These are phyloP conservation scores for Eutrema yunnanense DNA, from an alignment of 345 rosid genomes.

Conservation along the genomic window DNA sequence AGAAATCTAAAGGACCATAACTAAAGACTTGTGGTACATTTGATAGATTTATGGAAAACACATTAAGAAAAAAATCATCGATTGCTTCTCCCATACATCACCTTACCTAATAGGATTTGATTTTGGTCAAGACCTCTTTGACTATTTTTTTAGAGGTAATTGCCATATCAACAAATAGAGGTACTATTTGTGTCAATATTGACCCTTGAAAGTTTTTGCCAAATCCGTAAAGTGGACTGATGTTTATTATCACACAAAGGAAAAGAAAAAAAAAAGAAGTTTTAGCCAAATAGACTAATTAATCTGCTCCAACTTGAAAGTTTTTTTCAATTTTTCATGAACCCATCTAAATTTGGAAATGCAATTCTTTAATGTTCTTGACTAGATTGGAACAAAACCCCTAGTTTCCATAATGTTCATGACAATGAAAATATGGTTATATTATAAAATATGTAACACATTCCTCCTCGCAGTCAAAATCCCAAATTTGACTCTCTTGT, in stretches of 20 bases:
- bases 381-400: background rate
- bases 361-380: background rate
- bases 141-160: background rate
- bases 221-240: no score
- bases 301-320: background rate
- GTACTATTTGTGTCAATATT: background rate
- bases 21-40: no score
- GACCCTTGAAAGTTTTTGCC: background rate
- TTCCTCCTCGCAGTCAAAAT: background rate
- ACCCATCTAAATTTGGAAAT: background rate
- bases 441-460: background rate
- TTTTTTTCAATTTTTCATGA: background rate
- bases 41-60: background rate
- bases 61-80: background rate
- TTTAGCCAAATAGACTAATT: background rate
- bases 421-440: background rate
- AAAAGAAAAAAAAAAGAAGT: no score
- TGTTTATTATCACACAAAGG: background rate
- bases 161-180: background rate
- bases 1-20: no score
- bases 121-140: background rate
- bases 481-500: background rate
- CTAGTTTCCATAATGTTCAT: background rate
- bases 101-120: background rate
- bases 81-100: background rate